Percentiles rank a stretch among this genome's conserved stretches.
Conservation (phyloP, 441 rosid species). For the Iberis amara region DNA sequence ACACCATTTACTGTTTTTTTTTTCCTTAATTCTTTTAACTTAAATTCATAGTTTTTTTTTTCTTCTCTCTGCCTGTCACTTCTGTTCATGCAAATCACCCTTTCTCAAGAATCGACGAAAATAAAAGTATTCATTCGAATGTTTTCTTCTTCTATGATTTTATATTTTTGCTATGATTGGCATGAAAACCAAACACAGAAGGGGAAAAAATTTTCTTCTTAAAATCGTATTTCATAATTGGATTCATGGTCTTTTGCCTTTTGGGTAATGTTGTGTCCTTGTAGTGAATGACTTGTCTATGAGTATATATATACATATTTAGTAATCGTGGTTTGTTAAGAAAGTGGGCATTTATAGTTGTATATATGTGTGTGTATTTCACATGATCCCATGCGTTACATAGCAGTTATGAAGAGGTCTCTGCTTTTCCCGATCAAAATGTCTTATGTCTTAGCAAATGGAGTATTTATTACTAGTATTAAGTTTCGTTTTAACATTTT, state of each 20-base stretch:
- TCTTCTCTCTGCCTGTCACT: no score
- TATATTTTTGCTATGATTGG: not conserved
- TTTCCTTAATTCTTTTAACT: not conserved
- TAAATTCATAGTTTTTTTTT: not conserved
- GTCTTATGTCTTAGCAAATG: not conserved
- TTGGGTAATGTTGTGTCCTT: constrained; percentile 16
- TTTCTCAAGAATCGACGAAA: not conserved
- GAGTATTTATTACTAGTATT: no score
- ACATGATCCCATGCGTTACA: constrained; percentile 21
- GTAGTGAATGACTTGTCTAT: constrained; percentile 10
- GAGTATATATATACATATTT: constrained; percentile 6
- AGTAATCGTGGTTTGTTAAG: constrained; percentile 11
- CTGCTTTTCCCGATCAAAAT: not conserved
- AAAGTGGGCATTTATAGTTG: not conserved
- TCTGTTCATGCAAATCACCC: constrained; percentile 15
- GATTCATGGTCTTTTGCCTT: constrained; percentile 19
- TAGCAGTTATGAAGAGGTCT: not conserved
- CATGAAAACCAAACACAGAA: constrained; percentile 5
- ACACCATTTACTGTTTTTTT: no score
- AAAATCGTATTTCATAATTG: not conserved
- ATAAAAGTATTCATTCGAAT: not conserved
- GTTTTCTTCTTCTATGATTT: constrained; percentile 1
- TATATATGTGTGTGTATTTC: not conserved
- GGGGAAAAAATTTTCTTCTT: not conserved
- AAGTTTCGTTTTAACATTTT: not conserved